These are phyloP conservation scores for Anthracocystis panici-leucophaei DNA, from an alignment of 1,284 basidiomycete genomes.

Conservation along the genomic window DNA sequence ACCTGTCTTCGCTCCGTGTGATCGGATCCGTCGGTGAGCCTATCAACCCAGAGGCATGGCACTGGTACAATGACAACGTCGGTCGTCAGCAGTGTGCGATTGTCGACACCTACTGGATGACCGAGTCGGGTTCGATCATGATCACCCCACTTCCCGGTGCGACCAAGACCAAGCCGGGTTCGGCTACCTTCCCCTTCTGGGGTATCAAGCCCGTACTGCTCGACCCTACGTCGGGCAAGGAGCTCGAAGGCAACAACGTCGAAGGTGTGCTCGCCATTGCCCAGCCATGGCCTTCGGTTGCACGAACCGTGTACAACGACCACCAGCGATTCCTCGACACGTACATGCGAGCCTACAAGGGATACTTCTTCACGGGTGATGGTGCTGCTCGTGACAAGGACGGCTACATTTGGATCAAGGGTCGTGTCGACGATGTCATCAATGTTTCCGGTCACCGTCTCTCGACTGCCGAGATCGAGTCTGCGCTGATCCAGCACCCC, in stretches of 20 bases:
- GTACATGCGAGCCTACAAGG: constrained; percentile 80
- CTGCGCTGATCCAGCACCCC: constrained; percentile 89
- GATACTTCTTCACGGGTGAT: constrained; percentile 95
- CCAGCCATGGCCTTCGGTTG: constrained; percentile 94
- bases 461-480: constrained; percentile 97
- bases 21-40: constrained; percentile 96
- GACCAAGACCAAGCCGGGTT: constrained; percentile 93
- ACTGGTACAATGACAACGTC: constrained; percentile 97
- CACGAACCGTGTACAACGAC: constrained; percentile 91
- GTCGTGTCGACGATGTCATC: constrained; percentile 86
- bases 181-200: constrained; percentile 97
- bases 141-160: constrained; percentile 96
- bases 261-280: constrained; percentile 91
- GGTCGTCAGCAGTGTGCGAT: constrained; percentile 90
- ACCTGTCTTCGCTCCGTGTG: constrained; percentile 85
- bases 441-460: constrained; percentile 89
- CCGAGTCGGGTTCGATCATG: constrained; percentile 95
- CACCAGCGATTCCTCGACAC: constrained; percentile 92
- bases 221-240: constrained; percentile 83
- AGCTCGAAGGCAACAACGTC: constrained; percentile 83
- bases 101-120: constrained; percentile 84
- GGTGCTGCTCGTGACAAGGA: constrained; percentile 93
- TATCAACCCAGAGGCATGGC: constrained; percentile 99
- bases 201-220: constrained; percentile 90
- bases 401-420: constrained; percentile 91